Conservation (phyloP, 139 green algal genomes). For the Pleodorina starrii region DNA sequence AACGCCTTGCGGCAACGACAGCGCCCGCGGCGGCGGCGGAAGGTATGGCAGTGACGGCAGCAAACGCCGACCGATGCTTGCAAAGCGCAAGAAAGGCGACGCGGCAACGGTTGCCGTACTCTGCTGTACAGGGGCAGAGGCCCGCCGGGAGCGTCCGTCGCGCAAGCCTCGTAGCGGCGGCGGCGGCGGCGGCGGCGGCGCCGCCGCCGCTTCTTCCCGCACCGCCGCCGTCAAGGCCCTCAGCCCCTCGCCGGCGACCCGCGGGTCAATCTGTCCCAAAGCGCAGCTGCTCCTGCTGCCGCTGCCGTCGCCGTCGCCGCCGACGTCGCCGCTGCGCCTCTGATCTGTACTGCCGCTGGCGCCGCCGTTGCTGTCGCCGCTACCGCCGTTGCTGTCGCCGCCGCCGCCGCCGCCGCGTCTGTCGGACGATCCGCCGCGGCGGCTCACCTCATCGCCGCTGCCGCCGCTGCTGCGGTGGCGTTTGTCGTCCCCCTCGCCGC, state of each 20-base stretch:
- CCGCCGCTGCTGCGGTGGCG: too few species aligned
- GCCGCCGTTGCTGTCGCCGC: neutral
- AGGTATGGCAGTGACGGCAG: neutral
- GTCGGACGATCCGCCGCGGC: too few species aligned
- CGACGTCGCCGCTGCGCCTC: neutral
- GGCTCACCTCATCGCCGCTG: too few species aligned
- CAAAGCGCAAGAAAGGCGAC: neutral
- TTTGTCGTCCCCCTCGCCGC: too few species aligned
- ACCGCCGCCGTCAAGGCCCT: too few species aligned
- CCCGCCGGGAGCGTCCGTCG: neutral
- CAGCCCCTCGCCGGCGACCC: neutral
- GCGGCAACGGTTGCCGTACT: too few species aligned
- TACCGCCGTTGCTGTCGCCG: neutral
- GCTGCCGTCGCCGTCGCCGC: neutral
- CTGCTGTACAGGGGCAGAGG: neutral
- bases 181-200: neutral
- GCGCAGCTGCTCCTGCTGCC: neutral
- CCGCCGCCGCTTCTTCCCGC: too few species aligned
- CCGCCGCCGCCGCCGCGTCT: neutral
- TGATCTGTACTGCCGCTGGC: neutral
- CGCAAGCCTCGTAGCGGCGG: neutral
- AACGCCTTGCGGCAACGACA: neutral
- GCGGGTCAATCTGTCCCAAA: neutral
- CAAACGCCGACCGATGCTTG: neutral
- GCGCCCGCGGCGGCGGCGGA: too few species aligned